phyloP scores from a whole-genome alignment of 148 eudicot genomes.

The Simmondsia chinensis region DNA sequence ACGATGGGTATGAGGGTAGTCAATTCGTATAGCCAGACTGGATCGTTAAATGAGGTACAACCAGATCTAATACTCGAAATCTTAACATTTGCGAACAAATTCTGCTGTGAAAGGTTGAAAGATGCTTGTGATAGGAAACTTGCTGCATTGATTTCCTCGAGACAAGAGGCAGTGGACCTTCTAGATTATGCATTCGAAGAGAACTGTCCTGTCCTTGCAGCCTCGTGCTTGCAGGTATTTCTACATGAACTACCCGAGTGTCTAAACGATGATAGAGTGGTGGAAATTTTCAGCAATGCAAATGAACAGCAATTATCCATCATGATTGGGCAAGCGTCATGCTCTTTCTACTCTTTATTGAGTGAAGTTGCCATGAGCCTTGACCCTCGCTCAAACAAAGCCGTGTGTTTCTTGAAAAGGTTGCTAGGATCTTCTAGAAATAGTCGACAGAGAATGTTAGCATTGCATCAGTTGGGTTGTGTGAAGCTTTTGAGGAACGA shows the following conservation, averaged over 20 bases:
- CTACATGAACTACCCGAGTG: slow-evolving; percentile 72
- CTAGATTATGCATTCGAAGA: slow-evolving; percentile 81
- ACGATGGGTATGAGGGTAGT: slow-evolving; percentile 66
- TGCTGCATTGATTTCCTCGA: slow-evolving; percentile 56
- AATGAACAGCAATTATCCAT: slow-evolving; percentile 44
- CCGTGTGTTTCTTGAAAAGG: slow-evolving; percentile 53
- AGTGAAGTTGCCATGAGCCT: slow-evolving; percentile 73
- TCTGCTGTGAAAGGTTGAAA: slow-evolving; percentile 81
- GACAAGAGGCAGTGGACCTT: slow-evolving; percentile 59
- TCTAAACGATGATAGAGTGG: slow-evolving; percentile 47
- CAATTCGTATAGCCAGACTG: slow-evolving; percentile 49
- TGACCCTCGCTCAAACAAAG: slow-evolving; percentile 51
- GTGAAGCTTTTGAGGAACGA: slow-evolving; percentile 74
- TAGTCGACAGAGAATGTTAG: slow-evolving; percentile 55
- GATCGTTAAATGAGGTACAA: slow-evolving; percentile 35
- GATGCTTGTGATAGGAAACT: slow-evolving; percentile 80
- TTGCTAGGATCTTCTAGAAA: slow-evolving; percentile 55
- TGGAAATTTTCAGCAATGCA: slow-evolving; percentile 48
- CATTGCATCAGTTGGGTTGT: slow-evolving; percentile 81
- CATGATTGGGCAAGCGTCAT: slow-evolving; percentile 61
- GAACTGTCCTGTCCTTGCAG: slow-evolving; percentile 65
- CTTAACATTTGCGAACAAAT: slow-evolving; percentile 66
- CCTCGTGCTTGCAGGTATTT: slow-evolving; percentile 86
- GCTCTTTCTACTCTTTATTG: slow-evolving; percentile 60
- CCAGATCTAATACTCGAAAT: slow-evolving; percentile 59